Evolutionary conservation across 1,284 basidiomycete genomes (phyloP), one percentile per base, ranked within the genome.

Genomic region (Tilletiaria anomala): DNA sequence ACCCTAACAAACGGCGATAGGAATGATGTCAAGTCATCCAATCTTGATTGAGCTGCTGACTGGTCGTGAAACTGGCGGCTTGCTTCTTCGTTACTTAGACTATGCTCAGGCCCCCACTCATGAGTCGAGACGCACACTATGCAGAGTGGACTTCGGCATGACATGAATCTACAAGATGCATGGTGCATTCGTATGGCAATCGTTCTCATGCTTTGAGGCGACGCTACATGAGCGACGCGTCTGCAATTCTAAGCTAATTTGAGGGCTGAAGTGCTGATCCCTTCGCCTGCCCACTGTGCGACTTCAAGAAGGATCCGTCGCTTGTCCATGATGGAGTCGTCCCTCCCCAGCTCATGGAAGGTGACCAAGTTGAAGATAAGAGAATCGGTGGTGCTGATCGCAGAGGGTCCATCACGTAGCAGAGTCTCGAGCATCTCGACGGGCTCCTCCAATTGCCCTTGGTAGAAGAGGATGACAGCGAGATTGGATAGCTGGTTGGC

Each of bases 351-450:
- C 33, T 58, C 56, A 45, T 53, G 54, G n/a, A 58, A 46, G 12
- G 56, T 58, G 14, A 43, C 44, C 6, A 48, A 32, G 31, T 57
- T 57, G 50, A 57, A 57, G 18, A 57, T 32, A 6, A 54, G 39
- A 23, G 48, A 39, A n/a, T 57, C 54, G 0, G 42, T 37, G 5
- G 22, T 39, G 3, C 42, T 41, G 1, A 45, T 31, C 11, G 19
- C 29, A 0, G 38, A 37, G 1, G 54, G 42, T 2, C 45, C 17
- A 1, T 11, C 14, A 1, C 26, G 10, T 4, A 57, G 35, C 0
- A 47, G 37, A 1, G 1, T 1, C 31, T 57, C 46, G n/a, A 57
- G 44, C 3, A 35, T 17, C 0, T 19, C 15, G n/a, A 54, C 45
- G 6, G 53, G 22, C 4, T n/a, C 10, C 34, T 50, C 43, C 10